Conservation (phyloP, 768 basidiomycete genomes). For the Pleurotus cornucopiae region DNA sequence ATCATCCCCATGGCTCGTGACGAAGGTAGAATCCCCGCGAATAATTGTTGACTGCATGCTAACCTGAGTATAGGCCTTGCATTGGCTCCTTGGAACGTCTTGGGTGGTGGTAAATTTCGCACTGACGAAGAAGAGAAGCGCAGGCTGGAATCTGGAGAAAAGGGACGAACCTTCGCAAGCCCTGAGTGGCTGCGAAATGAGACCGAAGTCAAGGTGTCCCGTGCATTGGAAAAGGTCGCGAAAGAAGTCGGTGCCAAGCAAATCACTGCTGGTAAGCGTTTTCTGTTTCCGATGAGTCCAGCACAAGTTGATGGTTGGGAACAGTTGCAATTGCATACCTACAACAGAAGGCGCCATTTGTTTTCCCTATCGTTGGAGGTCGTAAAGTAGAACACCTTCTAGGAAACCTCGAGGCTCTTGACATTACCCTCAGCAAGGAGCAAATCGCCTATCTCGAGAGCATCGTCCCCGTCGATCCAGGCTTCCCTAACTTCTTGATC, state of each 20-base stretch:
- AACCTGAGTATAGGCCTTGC: slow-evolving; percentile 12
- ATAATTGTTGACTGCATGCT: slow-evolving; percentile 11
- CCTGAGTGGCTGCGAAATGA: slow-evolving; percentile 43
- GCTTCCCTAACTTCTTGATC: slow-evolving; percentile 33
- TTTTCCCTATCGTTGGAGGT: slow-evolving; percentile 47
- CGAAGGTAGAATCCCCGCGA: slow-evolving; percentile 30
- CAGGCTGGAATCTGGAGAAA: slow-evolving; percentile 27
- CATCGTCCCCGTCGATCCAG: slow-evolving; percentile 34
- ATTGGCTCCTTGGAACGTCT: slow-evolving; percentile 29
- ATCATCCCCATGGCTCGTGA: slow-evolving; percentile 43
- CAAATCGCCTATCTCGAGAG: slow-evolving; percentile 42
- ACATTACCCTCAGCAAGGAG: slow-evolving; percentile 33
- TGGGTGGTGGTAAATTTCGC: slow-evolving; percentile 43
- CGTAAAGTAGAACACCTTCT: slow-evolving; percentile 48
- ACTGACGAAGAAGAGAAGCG: slow-evolving; percentile 41
- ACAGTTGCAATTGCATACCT: slow-evolving; percentile 48
- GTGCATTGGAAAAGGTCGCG: slow-evolving; percentile 47
- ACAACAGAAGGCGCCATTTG: slow-evolving; percentile 49
- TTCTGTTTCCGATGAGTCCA: not conserved
- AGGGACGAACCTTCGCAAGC: slow-evolving; percentile 28
- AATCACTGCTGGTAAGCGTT: slow-evolving; percentile 40
- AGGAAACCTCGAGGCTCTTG: slow-evolving; percentile 45
- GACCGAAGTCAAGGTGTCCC: slow-evolving; percentile 34
- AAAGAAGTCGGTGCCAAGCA: slow-evolving; percentile 41
- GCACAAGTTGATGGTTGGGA: not conserved